Evolutionary conservation across 495 filamentous ascomycete genomes (phyloP), one percentile per base, ranked within the genome.

Genomic region (Xylaria telfairii): DNA sequence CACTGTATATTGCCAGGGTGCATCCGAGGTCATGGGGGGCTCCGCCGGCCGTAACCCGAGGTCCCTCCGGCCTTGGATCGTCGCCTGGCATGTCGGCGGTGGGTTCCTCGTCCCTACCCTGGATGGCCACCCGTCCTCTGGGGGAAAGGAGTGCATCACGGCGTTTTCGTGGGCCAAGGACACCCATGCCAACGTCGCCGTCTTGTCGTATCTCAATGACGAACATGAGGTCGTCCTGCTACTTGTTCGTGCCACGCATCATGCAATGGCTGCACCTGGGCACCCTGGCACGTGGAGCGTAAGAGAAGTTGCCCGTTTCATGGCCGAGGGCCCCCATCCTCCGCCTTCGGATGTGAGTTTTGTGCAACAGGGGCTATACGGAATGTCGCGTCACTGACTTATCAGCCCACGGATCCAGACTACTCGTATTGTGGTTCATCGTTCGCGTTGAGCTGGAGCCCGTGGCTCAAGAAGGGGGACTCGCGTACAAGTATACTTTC

Each of bases 171-270:
- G 84, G 84, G 79, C 83, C 0, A 74, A 64, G 47, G 82, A 82
- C 74, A 77, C 79, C n/a, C 75, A 72, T 12, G 76, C 78, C 0
- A 77, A 77, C 0, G 78, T 77, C 39, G 80, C 79, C 0, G 49
- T 86, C 44, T 66, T 86, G 32, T 79, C 81, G 17, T 84, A 83
- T 32, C 53, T 81, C n/a, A 85, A 82, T 24, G 83, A 85, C 60
- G 66, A 76, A 2, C 71, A 73, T 12, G 83, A 86, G 65, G 73
- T 86, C 4, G 81, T 78, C 19, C 72, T 86, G 21, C 66, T 86
- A 17, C 81, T 79, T 21, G 78, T 85, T 3, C 81, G 83, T 71
- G 39, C 72, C 2, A 59, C 66, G 2, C 76, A 81, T 69, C 47
- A 68, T 66, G 41, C 63, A 0, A 73, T 71, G 42, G 53, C 66